These are phyloP conservation scores for Boechera divaricarpa DNA, from an alignment of 345 rosid genomes.

Conservation along the genomic window DNA sequence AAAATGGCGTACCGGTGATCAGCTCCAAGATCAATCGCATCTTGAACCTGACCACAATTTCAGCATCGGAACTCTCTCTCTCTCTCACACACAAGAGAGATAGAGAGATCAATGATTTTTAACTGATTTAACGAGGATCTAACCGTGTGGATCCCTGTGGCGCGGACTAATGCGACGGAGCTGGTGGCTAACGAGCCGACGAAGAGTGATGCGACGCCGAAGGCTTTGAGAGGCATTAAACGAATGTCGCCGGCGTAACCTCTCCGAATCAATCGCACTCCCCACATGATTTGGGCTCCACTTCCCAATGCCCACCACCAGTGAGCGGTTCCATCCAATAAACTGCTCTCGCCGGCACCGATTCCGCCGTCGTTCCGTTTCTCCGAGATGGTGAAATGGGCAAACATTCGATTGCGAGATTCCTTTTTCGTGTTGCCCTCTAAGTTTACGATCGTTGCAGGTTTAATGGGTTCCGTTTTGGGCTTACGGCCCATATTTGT, in stretches of 20 bases:
- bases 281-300: constrained; percentile 57
- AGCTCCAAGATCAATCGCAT: constrained; percentile 55
- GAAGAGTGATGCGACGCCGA: constrained; percentile 65
- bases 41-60: constrained; percentile 52
- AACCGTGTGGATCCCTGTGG: constrained; percentile 63
- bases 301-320: constrained; percentile 47
- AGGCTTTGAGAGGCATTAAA: constrained; percentile 67
- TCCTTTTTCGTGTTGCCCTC: not conserved
- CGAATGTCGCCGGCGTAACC: constrained; percentile 64
- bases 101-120: not conserved
- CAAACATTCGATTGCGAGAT: constrained; percentile 6
- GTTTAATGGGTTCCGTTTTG: not conserved
- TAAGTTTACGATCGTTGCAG: not conserved
- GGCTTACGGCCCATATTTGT: constrained; percentile 24
- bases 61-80: not conserved
- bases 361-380: constrained; percentile 16
- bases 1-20: constrained; percentile 30
- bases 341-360: constrained; percentile 1
- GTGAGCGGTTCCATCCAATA: constrained; percentile 20
- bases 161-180: constrained; percentile 54
- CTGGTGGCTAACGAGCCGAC: constrained; percentile 61
- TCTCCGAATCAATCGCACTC: constrained; percentile 50
- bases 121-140: not conserved
- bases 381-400: not conserved
- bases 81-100: not conserved